These are phyloP conservation scores for Lipomyces japonicus DNA, from an alignment of 805 yeast species.

Conservation along the genomic window DNA sequence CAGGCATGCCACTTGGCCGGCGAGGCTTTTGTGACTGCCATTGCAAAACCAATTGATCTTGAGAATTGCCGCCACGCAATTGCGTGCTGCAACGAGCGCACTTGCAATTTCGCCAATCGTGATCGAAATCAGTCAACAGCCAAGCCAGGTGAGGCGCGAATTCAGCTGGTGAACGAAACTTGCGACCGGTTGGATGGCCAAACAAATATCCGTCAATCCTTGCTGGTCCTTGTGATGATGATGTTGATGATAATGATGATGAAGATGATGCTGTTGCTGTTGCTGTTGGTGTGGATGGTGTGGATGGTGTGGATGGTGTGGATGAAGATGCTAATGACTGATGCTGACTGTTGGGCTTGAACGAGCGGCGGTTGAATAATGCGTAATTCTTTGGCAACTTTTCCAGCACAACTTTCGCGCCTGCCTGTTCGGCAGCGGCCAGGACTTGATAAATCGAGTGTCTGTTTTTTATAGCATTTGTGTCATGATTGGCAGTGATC, in stretches of 20 bases:
- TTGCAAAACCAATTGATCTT: not conserved
- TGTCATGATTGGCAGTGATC: too few species aligned
- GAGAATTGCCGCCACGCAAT: not conserved
- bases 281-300: too few species aligned
- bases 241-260: too few species aligned
- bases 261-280: not conserved
- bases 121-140: constrained; percentile 2
- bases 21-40: not conserved
- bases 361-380: constrained; percentile 7
- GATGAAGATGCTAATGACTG: too few species aligned
- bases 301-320: too few species aligned
- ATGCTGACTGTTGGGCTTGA: too few species aligned
- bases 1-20: not conserved
- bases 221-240: constrained; percentile 3
- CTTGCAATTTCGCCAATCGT: not conserved
- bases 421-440: not conserved
- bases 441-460: too few species aligned
- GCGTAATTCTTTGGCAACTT: constrained; percentile 11
- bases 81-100: not conserved
- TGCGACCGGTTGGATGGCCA: constrained; percentile 28
- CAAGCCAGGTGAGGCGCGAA: constrained; percentile 20
- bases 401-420: not conserved
- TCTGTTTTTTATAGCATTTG: too few species aligned
- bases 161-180: constrained; percentile 16
- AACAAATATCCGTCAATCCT: constrained; percentile 11